Evolutionary conservation across 2,329 filamentous ascomycete species (phyloP).

Genomic region (Diaporthe citriasiana): DNA sequence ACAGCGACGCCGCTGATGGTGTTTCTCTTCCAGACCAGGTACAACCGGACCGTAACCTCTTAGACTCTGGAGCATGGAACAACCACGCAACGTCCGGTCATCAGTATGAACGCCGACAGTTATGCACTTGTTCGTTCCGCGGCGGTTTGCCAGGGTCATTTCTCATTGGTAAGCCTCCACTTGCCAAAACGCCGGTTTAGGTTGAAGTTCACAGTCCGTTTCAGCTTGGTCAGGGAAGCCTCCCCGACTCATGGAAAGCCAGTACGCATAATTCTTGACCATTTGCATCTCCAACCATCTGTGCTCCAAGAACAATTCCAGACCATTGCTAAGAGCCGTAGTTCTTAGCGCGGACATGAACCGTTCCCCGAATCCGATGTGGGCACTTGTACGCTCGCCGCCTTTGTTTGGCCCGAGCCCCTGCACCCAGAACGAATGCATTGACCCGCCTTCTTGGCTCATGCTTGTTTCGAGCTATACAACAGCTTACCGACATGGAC

Average conservation of each 20-base stretch:
- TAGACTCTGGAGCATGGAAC: background rate
- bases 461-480: conserved; percentile 30
- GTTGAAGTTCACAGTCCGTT: conserved; percentile 13
- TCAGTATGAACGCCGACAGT: background rate
- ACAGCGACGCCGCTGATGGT: background rate
- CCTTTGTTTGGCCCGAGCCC: conserved; percentile 8
- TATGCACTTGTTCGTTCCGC: background rate
- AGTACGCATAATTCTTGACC: conserved; percentile 20
- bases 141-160: background rate
- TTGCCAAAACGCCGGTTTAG: conserved; percentile 19
- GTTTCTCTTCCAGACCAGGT: background rate
- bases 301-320: conserved; percentile 12
- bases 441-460: conserved; percentile 24
- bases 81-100: background rate
- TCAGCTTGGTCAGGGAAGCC: conserved; percentile 28
- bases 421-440: conserved; percentile 4
- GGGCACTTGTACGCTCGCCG: conserved; percentile 5
- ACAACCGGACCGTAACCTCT: background rate
- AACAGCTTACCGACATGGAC: conserved; percentile 20
- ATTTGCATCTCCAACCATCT: conserved; percentile 5
- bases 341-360: conserved; percentile 13
- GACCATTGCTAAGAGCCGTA: conserved; percentile 1
- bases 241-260: conserved; percentile 20
- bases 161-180: conserved; percentile 31
- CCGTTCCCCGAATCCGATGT: conserved; percentile 27